A percentile compares a stretch with the other conserved stretches of the same genome.
These are phyloP conservation scores for Saccharum spontaneum DNA, from an alignment of 176 grass and related monocot species.

Conservation along the genomic window DNA sequence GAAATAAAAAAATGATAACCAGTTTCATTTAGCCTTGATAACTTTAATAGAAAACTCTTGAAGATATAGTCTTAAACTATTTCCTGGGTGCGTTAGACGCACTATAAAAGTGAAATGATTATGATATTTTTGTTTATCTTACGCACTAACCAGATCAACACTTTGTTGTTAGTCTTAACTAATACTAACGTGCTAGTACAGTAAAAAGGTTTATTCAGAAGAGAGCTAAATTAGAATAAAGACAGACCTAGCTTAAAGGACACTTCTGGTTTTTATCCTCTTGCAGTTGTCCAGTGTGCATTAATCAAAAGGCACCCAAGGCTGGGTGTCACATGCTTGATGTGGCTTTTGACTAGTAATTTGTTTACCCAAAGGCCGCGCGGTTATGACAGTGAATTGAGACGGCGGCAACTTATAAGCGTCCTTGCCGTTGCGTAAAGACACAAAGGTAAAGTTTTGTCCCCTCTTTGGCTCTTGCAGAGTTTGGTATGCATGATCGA, in stretches of 20 bases:
- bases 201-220: not conserved
- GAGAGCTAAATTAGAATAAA: not conserved
- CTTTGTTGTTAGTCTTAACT: not conserved
- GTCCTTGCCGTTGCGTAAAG: not conserved
- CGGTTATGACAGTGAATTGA: constrained; percentile 12
- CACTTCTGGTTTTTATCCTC: not conserved
- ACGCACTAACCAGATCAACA: not conserved
- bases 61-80: not conserved
- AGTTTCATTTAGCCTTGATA: no score
- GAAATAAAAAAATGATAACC: no score
- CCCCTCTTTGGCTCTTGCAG: not conserved
- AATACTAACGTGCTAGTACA: not conserved
- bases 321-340: not conserved
- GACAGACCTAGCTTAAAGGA: not conserved
- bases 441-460: not conserved
- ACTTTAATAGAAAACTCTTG: not conserved
- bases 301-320: not conserved
- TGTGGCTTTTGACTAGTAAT: not conserved
- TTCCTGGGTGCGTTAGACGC: not conserved
- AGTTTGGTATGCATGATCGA: not conserved
- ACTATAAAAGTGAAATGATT: not conserved
- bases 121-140: not conserved
- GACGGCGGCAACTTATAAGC: not conserved
- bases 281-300: not conserved
- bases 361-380: not conserved